Base-by-base conservation (phyloP, 441 rosid genomes). In the Pelargonium citronellum region DNA sequence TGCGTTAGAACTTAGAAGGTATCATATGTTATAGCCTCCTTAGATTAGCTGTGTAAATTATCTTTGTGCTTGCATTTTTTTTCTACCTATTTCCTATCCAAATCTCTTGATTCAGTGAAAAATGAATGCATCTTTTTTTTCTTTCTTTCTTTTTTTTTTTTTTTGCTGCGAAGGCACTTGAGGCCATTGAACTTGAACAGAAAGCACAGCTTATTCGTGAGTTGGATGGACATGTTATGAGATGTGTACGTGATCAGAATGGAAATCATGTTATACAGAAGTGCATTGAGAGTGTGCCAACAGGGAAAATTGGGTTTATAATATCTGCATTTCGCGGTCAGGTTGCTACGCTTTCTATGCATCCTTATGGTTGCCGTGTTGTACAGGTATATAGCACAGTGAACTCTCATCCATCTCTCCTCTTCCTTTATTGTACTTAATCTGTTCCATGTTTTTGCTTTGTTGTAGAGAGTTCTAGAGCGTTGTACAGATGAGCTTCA, bases 331-430 rank as follows among this genome's bases (percentile, higher is more conserved):
- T 95, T 71, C 82, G 79, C 70, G 92, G 94, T 71, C 95, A 95
- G 76, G 97, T 95, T 63, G 89, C 91, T 55, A 76, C 73, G 16
- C 98, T 95, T 76, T 89, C 99, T 62, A 88, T 86, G 66, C 96
- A 92, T 85, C 97, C 98, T 13, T 95, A 95, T 73, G 99, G 99
- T 66, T 95, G 99, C 72, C 97, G 97, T 73, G 99, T 95, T 63
- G 87, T 92, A 75, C 99, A 91, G 94, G 98, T 92, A 19, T 82
- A 67, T 62, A 58, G 9, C 69, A 63, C 67, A n/a, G 55, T 22
- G 27, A 6, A 17, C 5, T 47, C 4, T 46, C 55, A 11, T 5
- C 15, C 55, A 47, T 47, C 55, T 3, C 15, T 10, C 55, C 5
- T n/a, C 55, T 11, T 47, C 16, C 55, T 47, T 10, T 47, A n/a